Base-by-base conservation (phyloP, 2,329 filamentous ascomycete genomes). In the Aaosphaeria arxii region DNA sequence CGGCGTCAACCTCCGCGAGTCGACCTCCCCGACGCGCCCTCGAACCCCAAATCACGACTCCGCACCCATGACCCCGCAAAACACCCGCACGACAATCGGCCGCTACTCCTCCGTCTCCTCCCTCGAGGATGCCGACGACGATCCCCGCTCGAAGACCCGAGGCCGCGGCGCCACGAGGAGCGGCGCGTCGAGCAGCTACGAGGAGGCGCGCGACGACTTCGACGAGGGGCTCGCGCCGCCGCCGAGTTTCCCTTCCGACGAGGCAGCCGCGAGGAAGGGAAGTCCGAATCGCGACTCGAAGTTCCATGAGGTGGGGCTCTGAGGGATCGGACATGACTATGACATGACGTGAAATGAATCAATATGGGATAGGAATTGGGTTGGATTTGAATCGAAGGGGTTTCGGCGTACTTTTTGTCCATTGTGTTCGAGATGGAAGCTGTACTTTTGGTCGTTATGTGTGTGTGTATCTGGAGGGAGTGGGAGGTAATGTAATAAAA, bases 141-240 rank as follows among this genome's bases (percentile, higher is more conserved):
- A 59, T 70, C n/a, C 66, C 69, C 40, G 71, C 64, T 30, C 68
- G 53, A 38, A 64, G 75, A 28, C 76, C 79, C 40, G 77, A 78
- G 45, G 78, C 82, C 47, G 80, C 82, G 64, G 77, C 74, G 7
- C 71, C 17, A 66, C 55, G 33, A 56, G 55, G 2, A 59, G 70
- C n/a, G 66, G 69, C 40, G 71, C 64, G 30, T 68, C 53, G 36
- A 64, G 75, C 29, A 76, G 79, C 40, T 77, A 78, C 46, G 78
- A 82, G 48, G 80, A 82, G 64, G 77, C 74, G 7, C 71, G 71
- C 49, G 77, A 79, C 56, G 63, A 65, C 40, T 77, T 78, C 49
- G 77, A 81, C 52, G 74, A 78, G 55, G 69, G 62, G 35, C 59
- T 69, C 17, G 64, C 58, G 28, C 72, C 73, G 35, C 69, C 71